Base-by-base conservation (phyloP, 495 filamentous ascomycete genomes). In the Penicillium herquei region DNA sequence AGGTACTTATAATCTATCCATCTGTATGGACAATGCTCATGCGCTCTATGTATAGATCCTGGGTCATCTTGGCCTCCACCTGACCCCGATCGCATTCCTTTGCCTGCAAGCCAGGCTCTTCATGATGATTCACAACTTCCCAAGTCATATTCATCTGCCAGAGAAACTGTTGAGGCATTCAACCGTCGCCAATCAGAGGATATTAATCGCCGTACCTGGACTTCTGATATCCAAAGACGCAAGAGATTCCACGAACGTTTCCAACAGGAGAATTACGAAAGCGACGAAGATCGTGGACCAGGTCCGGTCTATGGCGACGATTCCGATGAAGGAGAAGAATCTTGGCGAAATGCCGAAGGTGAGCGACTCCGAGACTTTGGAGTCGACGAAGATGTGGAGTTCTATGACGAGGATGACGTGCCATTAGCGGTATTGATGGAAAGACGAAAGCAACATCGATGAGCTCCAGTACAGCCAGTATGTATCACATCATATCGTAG, bases 301-400 rank as follows among this genome's bases (percentile, higher is more conserved):
- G 52, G 57, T 12, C 45, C 54, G 7, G 53, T 51, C 6, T 63
- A 71, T 55, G 70, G 63, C 1, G 62, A 69, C 44, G 64, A 70
- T 6, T 63, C 67, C 0, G 69, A 72, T 46, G 74, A 77, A 49
- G 81, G 83, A 7, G 82, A 85, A 61, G 81, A 86, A 57, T 79
- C 72, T 7, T 98, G 94, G 94, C 82, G 77, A 6, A 93, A 96
- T 58, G 80, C 84, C 0, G 92, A 96, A 40, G 94, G 94, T 4
- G 92, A 97, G 61, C 77, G 85, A 8, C 76, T 98, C 34, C 78
- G 84, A 41, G 94, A 98, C 65, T 98, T 91, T 68, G 94, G 94
- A 2, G 90, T 96, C 0, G 92, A 96, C 60, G 89, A 90, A 60
- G 89, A 91, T 8, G 82, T 76, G 8, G 90, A 95, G 62, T 86